phyloP scores from a whole-genome alignment of 495 filamentous ascomycete genomes.

The Penicillium tannophilum region DNA sequence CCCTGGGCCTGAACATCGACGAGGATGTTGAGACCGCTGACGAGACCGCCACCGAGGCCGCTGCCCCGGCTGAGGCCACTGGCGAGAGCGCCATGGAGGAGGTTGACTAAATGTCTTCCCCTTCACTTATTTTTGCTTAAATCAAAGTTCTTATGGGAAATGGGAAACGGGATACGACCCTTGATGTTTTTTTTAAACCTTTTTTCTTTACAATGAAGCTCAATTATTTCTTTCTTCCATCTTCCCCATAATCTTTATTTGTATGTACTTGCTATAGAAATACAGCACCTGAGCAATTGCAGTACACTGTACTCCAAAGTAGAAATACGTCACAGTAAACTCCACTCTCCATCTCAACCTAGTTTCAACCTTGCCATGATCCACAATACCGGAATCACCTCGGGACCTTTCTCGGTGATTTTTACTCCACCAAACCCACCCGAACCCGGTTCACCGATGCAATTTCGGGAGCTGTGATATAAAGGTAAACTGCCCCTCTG shows the following conservation, averaged over 20 bases:
- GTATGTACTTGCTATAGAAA: not conserved
- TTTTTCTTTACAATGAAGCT: constrained; percentile 20
- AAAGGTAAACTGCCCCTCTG: constrained; percentile 2
- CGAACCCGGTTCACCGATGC: constrained; percentile 15
- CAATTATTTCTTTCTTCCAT: constrained; percentile 16
- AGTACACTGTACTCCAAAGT: no score
- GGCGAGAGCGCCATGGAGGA: constrained; percentile 74
- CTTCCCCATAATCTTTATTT: not conserved
- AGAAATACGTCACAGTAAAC: no score
- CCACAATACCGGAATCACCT: constrained; percentile 20
- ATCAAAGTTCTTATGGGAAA: constrained; percentile 36
- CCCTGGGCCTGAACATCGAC: constrained; percentile 92
- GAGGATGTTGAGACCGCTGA: constrained; percentile 79
- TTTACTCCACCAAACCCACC: constrained; percentile 10
- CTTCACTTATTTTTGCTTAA: constrained; percentile 22
- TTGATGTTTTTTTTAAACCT: constrained; percentile 29
- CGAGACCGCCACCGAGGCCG: constrained; percentile 63
- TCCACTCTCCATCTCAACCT: no score
- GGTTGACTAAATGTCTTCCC: constrained; percentile 60
- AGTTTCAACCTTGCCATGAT: not conserved
- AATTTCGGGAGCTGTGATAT: constrained; percentile 4
- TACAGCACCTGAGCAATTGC: no score
- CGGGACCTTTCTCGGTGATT: constrained; percentile 19
- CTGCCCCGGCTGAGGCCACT: constrained; percentile 58
- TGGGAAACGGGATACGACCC: constrained; percentile 39